These are phyloP conservation scores for Auricularia heimuer DNA, from an alignment of 768 basidiomycete genomes.

Conservation along the genomic window DNA sequence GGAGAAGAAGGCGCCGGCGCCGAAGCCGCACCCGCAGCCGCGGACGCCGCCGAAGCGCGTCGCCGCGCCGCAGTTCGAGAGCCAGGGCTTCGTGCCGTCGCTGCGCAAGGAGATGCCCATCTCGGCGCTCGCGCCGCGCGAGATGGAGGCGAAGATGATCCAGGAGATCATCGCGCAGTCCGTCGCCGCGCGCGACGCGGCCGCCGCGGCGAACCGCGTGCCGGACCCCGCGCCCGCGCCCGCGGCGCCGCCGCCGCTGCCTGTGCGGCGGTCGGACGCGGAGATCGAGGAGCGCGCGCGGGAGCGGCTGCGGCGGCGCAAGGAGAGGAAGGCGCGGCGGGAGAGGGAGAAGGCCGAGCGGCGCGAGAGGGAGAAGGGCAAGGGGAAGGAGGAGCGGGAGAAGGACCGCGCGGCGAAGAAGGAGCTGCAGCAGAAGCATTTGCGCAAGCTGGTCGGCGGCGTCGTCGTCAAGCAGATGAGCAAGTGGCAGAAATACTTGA, in stretches of 20 bases:
- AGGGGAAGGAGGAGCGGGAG: constrained; percentile 8
- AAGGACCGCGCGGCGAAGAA: constrained; percentile 7
- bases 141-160: constrained; percentile 6
- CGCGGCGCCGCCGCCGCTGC: constrained; percentile 11
- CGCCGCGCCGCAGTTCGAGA: constrained; percentile 9
- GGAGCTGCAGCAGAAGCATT: constrained; percentile 52
- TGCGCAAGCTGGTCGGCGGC: constrained; percentile 74
- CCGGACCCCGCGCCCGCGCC: constrained; percentile 8
- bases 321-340: constrained; percentile 41
- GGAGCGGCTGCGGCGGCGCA: constrained; percentile 21
- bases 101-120: constrained; percentile 7
- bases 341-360: constrained; percentile 6
- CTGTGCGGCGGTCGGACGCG: constrained; percentile 17
- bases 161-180: neutral
- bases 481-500: constrained; percentile 69
- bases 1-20: neutral
- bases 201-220: constrained; percentile 16
- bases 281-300: constrained; percentile 1
- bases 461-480: constrained; percentile 92
- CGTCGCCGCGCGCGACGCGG: constrained; percentile 19
- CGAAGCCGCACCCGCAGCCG: neutral
- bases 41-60: neutral
- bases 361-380: constrained; percentile 7
- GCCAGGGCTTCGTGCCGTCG: neutral
- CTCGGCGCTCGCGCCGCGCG: neutral